phyloP scores from a whole-genome alignment of 2,329 filamentous ascomycete genomes.

The Calycina marina region DNA sequence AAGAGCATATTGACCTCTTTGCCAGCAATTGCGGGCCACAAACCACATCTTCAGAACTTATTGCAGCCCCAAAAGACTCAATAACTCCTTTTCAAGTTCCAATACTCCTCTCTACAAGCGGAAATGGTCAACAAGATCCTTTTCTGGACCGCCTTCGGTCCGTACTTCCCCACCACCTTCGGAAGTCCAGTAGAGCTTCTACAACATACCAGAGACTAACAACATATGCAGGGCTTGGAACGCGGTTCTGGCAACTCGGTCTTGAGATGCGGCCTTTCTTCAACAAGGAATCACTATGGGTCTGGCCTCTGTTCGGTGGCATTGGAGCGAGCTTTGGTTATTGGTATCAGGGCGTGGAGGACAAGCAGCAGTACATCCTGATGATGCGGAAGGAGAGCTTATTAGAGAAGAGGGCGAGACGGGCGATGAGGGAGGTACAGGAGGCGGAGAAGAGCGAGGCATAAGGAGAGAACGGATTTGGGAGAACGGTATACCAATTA shows the following conservation, averaged over 20 bases:
- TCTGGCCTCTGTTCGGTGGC: conserved; percentile 77
- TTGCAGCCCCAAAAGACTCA: too few relatives aligned
- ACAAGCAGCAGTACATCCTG: conserved; percentile 64
- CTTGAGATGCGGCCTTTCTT: conserved; percentile 97
- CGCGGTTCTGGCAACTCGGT: conserved; percentile 91
- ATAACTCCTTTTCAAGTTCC: too few relatives aligned
- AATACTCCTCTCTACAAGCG: too few relatives aligned
- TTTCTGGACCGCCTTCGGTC: conserved; percentile 90
- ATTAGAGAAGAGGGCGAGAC: conserved; percentile 77
- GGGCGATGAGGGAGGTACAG: conserved; percentile 49
- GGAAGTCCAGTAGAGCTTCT: background rate
- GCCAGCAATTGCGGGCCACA: too few relatives aligned
- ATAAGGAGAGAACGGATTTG: conserved; percentile 1
- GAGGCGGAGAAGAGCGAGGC: conserved; percentile 20
- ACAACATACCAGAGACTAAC: conserved; percentile 12
- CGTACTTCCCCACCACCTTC: conserved; percentile 22
- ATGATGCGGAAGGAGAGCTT: conserved; percentile 65
- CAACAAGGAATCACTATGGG: conserved; percentile 71
- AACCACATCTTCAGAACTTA: too few relatives aligned
- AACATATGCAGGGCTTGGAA: conserved; percentile 58
- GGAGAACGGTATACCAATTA: background rate
- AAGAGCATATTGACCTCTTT: too few relatives aligned
- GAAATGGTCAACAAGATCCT: conserved; percentile 41
- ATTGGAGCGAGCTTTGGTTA: conserved; percentile 89
- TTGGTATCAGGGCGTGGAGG: conserved; percentile 86